Conservation (phyloP, 441 rosid genomes). For the Biscutella laevigata region DNA sequence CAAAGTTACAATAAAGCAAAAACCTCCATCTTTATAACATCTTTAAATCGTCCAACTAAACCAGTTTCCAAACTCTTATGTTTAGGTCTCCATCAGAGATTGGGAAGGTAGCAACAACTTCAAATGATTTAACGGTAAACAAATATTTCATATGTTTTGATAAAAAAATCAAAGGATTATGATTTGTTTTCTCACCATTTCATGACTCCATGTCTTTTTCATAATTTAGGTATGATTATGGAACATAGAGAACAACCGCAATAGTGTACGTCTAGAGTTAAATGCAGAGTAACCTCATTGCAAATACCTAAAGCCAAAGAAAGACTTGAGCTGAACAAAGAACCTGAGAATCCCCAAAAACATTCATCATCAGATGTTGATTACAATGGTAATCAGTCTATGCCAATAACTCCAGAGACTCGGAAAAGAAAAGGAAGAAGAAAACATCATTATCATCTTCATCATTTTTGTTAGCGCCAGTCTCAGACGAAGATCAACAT, state of each 20-base stretch:
- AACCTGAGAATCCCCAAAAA: constrained; percentile 25
- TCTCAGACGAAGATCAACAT: constrained; percentile 27
- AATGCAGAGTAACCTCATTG: constrained; percentile 61
- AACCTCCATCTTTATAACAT: not conserved
- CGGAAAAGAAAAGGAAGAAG: too few relatives aligned
- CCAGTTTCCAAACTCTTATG: not conserved
- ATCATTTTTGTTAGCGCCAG: not conserved
- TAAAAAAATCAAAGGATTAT: not conserved
- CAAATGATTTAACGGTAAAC: constrained; percentile 79
- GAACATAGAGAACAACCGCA: constrained; percentile 40
- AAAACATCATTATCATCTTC: constrained; percentile 7
- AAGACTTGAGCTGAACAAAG: constrained; percentile 33
- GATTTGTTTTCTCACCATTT: not conserved
- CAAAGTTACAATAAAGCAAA: not conserved
- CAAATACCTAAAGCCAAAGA: constrained; percentile 34
- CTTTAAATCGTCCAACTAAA: not conserved
- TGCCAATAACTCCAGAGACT: constrained; percentile 53
- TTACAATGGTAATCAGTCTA: not conserved
- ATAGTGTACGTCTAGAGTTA: constrained; percentile 36
- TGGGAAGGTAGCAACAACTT: constrained; percentile 63
- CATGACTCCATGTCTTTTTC: not conserved
- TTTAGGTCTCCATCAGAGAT: constrained; percentile 56
- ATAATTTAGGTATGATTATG: constrained; percentile 60
- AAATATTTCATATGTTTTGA: not conserved
- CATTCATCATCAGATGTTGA: not conserved